phyloP scores from a whole-genome alignment of 768 basidiomycete species.

The Chiua virens region DNA sequence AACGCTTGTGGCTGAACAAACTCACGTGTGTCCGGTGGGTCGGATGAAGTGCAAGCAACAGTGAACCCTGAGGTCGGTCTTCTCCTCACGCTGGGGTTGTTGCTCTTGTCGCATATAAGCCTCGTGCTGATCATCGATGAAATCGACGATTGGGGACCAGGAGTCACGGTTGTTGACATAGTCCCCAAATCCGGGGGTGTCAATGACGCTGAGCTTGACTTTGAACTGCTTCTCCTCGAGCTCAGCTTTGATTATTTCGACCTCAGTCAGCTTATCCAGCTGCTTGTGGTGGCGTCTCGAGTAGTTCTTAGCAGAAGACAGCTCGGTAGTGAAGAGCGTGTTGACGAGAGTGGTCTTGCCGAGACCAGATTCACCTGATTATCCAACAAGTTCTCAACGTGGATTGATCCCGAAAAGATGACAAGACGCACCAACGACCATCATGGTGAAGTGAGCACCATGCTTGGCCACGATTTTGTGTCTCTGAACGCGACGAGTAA shows the following conservation, averaged over 20 bases:
- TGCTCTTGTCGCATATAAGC: slow-evolving; percentile 98
- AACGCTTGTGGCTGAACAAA: slow-evolving; percentile 9
- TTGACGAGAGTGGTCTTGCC: slow-evolving; percentile 99
- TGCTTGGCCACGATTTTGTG: slow-evolving; percentile 99
- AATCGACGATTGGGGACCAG: slow-evolving; percentile 98
- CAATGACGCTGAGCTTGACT: slow-evolving; percentile 98
- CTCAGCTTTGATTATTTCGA: slow-evolving; percentile 99
- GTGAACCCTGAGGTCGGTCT: slow-evolving; percentile 94
- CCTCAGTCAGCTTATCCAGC: slow-evolving; percentile 97
- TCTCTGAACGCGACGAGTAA: slow-evolving; percentile 50
- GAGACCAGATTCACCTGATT: slow-evolving; percentile 88
- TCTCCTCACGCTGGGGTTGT: slow-evolving; percentile 92
- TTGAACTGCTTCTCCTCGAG: slow-evolving; percentile 99
- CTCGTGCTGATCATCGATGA: slow-evolving; percentile 95
- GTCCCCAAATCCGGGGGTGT: slow-evolving; percentile 99
- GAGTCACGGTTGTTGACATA: slow-evolving; percentile 99
- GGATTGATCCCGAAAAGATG: neutral
- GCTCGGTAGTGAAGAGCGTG: slow-evolving; percentile 97
- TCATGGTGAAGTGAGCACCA: slow-evolving; percentile 97
- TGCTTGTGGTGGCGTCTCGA: slow-evolving; percentile 87
- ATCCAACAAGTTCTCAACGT: neutral
- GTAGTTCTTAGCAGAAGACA: slow-evolving; percentile 92
- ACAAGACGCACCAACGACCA: slow-evolving; percentile 82
- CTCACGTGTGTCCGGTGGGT: slow-evolving; percentile 94
- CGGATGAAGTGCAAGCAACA: slow-evolving; percentile 97